Conservation (phyloP, 2,329 filamentous ascomycete species). For the Penicillium sumatraense region DNA sequence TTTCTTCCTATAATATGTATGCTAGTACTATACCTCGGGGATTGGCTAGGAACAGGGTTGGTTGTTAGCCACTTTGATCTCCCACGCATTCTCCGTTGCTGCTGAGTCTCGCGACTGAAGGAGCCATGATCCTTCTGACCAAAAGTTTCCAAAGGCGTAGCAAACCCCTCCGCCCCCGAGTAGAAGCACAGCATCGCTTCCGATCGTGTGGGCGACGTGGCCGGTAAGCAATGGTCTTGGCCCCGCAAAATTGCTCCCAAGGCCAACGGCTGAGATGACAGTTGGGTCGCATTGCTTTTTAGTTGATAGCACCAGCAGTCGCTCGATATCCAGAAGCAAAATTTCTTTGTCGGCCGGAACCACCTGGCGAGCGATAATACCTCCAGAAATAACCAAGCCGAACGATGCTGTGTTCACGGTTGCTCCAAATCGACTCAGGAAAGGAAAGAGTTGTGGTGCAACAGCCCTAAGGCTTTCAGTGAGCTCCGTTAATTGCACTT, state of each 20-base stretch:
- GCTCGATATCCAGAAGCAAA: conserved; percentile 41
- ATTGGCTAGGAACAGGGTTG: conserved; percentile 5
- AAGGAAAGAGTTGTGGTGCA: conserved; percentile 33
- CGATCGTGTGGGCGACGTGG: conserved; percentile 58
- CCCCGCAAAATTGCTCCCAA: conserved; percentile 32
- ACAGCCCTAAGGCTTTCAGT: conserved; percentile 29
- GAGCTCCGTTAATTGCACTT: conserved; percentile 31
- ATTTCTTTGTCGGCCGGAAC: conserved; percentile 59
- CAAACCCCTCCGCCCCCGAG: conserved; percentile 83
- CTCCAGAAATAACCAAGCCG: conserved; percentile 58
- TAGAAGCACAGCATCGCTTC: conserved; percentile 60
- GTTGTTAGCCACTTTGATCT: conserved; percentile 19
- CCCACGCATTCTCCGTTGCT: conserved; percentile 37
- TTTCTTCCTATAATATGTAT: too few relatives aligned
- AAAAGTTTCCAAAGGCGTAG: conserved; percentile 88
- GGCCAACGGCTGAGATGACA: conserved; percentile 33
- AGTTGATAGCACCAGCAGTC: conserved; percentile 21
- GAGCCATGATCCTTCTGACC: conserved; percentile 68
- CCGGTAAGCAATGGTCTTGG: conserved; percentile 73
- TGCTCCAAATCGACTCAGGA: conserved; percentile 56
- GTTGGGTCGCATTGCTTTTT: conserved; percentile 25
- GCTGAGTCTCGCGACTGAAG: conserved; percentile 40
- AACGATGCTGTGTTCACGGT: conserved; percentile 51
- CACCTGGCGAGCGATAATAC: conserved; percentile 47
- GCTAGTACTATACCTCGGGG: not conserved